Evolutionary conservation across 495 filamentous ascomycete species (phyloP).

Genomic region (Penicillium longicatenatum): DNA sequence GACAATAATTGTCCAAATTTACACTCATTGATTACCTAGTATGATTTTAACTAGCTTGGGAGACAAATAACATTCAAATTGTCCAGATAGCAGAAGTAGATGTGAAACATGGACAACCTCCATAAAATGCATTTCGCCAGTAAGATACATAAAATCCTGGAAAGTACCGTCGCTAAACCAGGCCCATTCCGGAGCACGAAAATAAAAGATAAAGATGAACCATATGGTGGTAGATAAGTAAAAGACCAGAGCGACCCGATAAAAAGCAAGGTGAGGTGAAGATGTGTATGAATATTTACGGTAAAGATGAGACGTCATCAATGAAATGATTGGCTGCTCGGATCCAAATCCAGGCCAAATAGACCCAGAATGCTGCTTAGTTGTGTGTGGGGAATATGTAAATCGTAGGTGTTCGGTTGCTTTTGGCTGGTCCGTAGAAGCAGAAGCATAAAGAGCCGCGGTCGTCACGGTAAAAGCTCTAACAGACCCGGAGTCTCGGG

Average conservation of each 20-base stretch:
- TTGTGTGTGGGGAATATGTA: not conserved
- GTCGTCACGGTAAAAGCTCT: not conserved
- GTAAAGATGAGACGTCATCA: not conserved
- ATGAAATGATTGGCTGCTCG: not conserved
- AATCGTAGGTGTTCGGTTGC: not conserved
- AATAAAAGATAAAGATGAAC: not conserved
- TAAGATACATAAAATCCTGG: conserved; percentile 2
- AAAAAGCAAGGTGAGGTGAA: not conserved
- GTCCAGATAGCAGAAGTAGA: not conserved
- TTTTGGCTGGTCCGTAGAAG: conserved; percentile 1
- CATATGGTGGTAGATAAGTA: not conserved
- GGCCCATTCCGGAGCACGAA: not conserved
- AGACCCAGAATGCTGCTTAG: not conserved
- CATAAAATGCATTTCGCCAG: conserved; percentile 3
- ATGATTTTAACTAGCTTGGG: too few species aligned
- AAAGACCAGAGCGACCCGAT: not conserved
- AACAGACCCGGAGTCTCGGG: not conserved
- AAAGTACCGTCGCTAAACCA: conserved; percentile 4
- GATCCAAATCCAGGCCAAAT: not conserved
- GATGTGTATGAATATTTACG: not conserved
- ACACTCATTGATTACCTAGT: too few species aligned
- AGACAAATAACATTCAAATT: not conserved
- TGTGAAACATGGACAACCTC: not conserved
- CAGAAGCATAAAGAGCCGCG: not conserved
- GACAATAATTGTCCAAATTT: too few species aligned